Conservation (phyloP, 169 alveolate genomes). For the Blepharisma undulans region DNA sequence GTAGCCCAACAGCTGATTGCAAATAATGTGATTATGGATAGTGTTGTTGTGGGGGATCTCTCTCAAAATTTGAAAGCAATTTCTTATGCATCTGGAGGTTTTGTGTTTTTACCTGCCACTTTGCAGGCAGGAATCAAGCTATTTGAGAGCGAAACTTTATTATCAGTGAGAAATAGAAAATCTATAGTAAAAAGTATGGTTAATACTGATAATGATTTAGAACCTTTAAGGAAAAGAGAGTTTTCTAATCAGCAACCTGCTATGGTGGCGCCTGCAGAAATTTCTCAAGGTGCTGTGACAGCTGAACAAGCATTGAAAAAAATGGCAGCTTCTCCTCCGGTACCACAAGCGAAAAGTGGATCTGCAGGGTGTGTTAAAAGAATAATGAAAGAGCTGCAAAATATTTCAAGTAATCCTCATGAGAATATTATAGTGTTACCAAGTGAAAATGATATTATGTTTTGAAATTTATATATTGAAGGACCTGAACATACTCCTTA, state of each 20-base stretch:
- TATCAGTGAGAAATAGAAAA: neutral
- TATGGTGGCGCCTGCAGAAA: neutral
- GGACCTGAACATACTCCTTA: conserved; percentile 35
- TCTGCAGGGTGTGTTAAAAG: conserved; percentile 8
- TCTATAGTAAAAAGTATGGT: neutral
- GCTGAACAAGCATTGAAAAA: neutral
- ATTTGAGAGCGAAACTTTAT: conserved; percentile 20
- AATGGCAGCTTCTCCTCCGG: neutral
- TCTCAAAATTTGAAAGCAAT: neutral
- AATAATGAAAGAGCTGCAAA: conserved; percentile 3
- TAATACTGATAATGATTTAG: conserved; percentile 13
- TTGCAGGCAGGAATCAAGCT: neutral
- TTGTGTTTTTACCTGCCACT: neutral
- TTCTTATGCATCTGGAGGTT: conserved; percentile 32
- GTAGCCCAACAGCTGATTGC: neutral
- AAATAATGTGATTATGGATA: conserved; percentile 13
- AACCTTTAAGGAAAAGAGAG: neutral
- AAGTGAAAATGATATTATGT: neutral
- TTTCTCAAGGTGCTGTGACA: neutral
- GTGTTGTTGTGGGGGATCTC: conserved; percentile 3
- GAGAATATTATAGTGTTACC: neutral
- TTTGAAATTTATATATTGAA: conserved; percentile 17
- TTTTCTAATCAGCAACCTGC: neutral
- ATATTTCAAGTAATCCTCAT: neutral
- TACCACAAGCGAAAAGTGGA: neutral